A percentile compares a stretch with the other conserved stretches of the same genome.
phyloP scores from a whole-genome alignment of 805 yeast species.

The Saccharomycopsis fermentans region DNA sequence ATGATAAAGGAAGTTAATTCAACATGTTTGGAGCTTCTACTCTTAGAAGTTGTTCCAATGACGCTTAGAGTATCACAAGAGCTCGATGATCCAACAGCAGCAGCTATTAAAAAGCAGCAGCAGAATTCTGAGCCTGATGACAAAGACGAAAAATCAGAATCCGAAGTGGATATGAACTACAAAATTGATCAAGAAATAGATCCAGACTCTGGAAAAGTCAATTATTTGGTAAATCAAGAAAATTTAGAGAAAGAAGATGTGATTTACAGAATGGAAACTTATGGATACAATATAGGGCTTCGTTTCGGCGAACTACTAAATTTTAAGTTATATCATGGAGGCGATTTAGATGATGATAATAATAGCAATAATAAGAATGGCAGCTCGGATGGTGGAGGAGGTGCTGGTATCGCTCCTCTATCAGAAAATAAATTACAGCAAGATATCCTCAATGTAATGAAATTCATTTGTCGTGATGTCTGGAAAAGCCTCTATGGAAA shows the following conservation, averaged over 20 bases:
- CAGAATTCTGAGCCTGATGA: constrained; percentile 15
- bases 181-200: constrained; percentile 24
- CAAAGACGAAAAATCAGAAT: constrained; percentile 20
- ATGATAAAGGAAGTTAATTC: constrained; percentile 35
- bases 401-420: neutral
- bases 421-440: constrained; percentile 30
- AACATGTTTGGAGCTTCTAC: constrained; percentile 47
- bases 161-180: constrained; percentile 24
- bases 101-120: constrained; percentile 17
- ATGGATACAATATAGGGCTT: constrained; percentile 63
- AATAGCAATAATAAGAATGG: constrained; percentile 36
- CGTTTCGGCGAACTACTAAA: constrained; percentile 39
- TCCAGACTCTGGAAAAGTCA: constrained; percentile 8
- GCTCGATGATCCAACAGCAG: constrained; percentile 25
- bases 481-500: constrained; percentile 76
- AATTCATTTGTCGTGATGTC: constrained; percentile 83
- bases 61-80: constrained; percentile 52
- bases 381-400: constrained; percentile 26
- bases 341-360: constrained; percentile 32
- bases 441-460: constrained; percentile 76
- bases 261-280: constrained; percentile 48
- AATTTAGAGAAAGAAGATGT: constrained; percentile 38
- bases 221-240: constrained; percentile 27
- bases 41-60: constrained; percentile 70
- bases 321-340: constrained; percentile 30